Base-by-base conservation (phyloP, 1,284 basidiomycete species). In the Puccinia triticina region DNA sequence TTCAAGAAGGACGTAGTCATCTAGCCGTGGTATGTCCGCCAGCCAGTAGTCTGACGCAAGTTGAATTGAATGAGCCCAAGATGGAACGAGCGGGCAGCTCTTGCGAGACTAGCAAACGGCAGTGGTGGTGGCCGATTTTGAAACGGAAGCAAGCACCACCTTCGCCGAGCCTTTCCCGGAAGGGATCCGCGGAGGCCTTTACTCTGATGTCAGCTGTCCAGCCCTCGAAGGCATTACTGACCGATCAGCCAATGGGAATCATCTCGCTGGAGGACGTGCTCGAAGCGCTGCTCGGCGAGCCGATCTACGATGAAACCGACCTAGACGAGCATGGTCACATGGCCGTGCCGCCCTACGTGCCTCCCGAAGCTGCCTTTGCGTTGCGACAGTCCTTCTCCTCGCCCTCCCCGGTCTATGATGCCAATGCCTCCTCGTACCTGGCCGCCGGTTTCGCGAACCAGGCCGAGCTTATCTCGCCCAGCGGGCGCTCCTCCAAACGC, bases 211-310 rank as follows among this genome's bases (percentile, higher is more conserved):
- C 75, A 4, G 57, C 59, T 32, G 34, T 59, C 92, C 75, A 83
- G 88, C 77, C 50, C 18, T 83, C 74, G 43, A 7, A 18, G 64
- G 23, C 26, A 21, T 26, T 78, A 18, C 29, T 59, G 53, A 48
- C 59, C 4, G 50, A 72, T 34, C 48, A 74, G 29, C 94, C 94
- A 0, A 89, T 96, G 34, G 95, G 95, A 83, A 94, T 96, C 86
- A 96, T 96, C 84, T 96, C 95, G 0, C 89, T 96, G 2, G 95
- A 96, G 87, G 94, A 96, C 84, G 93, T 96, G 23, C 89, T 96
- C 12, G 94, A 96, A 93, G 94, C 94, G 86, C 89, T 95, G 11
- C 94, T 95, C 77, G 93, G 94, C 29, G 93, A 94, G 88, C 93
- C 94, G 85, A 95, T 95, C 74, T 93, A 93, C 84, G 94, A 95